These are phyloP conservation scores for Paramarasmius palmivorus DNA, from an alignment of 1,284 basidiomycete species.

Conservation along the genomic window DNA sequence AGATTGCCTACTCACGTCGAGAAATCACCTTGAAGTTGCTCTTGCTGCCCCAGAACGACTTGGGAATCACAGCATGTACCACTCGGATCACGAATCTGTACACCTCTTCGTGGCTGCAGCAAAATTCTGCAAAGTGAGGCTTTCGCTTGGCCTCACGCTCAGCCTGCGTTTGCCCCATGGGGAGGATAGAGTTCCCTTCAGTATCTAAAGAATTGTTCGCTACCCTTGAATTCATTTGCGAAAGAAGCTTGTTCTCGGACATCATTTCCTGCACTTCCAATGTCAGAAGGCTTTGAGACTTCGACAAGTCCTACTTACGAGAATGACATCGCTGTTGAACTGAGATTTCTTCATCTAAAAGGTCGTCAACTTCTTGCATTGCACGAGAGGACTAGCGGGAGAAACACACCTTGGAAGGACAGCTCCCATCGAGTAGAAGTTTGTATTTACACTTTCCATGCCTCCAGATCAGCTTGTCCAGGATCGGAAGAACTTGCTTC, in stretches of 20 bases:
- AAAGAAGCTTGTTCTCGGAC: slow-evolving; percentile 62
- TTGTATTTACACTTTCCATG: slow-evolving; percentile 75
- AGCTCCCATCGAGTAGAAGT: slow-evolving; percentile 61
- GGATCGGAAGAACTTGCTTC: slow-evolving; percentile 49
- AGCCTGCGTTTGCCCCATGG: slow-evolving; percentile 48
- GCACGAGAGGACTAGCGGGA: slow-evolving; percentile 1
- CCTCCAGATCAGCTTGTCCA: slow-evolving; percentile 66
- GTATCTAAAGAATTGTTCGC: slow-evolving; percentile 48
- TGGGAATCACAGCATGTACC: slow-evolving; percentile 74
- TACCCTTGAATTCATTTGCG: slow-evolving; percentile 40
- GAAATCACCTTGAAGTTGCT: slow-evolving; percentile 68
- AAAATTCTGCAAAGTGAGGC: slow-evolving; percentile 79
- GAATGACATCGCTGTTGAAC: slow-evolving; percentile 54
- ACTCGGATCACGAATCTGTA: slow-evolving; percentile 65
- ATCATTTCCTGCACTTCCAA: slow-evolving; percentile 59
- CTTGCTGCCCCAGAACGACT: slow-evolving; percentile 76
- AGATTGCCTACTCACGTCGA: slow-evolving; percentile 48
- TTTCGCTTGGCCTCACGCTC: slow-evolving; percentile 50
- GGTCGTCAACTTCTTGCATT: slow-evolving; percentile 5
- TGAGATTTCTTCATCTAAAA: slow-evolving; percentile 35
- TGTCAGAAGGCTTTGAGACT: slow-evolving; percentile 4
- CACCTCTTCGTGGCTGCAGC: slow-evolving; percentile 68
- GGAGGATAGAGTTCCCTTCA: slow-evolving; percentile 41
- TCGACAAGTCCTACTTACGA: slow-evolving; percentile 39
- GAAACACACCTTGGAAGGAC: slow-evolving; percentile 69